A percentile compares a stretch with the other conserved stretches of the same genome.
These are phyloP conservation scores for Glycine tomentella DNA, from an alignment of 306 rosid genomes.

Conservation along the genomic window DNA sequence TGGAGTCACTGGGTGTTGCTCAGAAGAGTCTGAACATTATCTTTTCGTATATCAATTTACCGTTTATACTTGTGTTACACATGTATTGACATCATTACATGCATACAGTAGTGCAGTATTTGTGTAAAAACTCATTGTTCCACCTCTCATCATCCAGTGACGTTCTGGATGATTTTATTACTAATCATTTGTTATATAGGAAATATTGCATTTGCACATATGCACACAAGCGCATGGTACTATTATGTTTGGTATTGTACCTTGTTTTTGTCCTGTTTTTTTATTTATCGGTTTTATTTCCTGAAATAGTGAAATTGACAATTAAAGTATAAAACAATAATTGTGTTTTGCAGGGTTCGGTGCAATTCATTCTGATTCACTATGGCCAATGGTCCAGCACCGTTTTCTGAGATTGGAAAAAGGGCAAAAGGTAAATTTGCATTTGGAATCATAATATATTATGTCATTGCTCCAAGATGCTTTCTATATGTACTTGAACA, in stretches of 20 bases:
- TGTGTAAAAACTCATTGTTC: slow-evolving; percentile 13
- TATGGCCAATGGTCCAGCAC: slow-evolving; percentile 88
- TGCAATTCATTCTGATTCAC: slow-evolving; percentile 49
- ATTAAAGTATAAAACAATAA: slow-evolving; percentile 4
- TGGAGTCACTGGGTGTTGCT: not conserved
- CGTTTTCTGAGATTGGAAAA: slow-evolving; percentile 86
- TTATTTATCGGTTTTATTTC: not conserved
- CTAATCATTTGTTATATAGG: not conserved
- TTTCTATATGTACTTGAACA: slow-evolving; percentile 1
- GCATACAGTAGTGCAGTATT: not conserved
- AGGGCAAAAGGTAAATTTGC: slow-evolving; percentile 75
- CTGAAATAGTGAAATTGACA: not conserved
- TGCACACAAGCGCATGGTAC: not conserved
- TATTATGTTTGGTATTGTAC: not conserved
- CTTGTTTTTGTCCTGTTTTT: not conserved
- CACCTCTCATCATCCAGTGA: not conserved
- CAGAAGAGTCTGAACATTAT: not conserved
- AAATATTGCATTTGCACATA: slow-evolving; percentile 1
- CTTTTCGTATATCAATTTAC: slow-evolving; percentile 22
- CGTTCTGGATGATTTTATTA: not conserved
- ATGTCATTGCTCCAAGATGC: not conserved
- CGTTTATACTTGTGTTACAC: not conserved
- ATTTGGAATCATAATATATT: not conserved
- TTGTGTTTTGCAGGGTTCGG: slow-evolving; percentile 47
- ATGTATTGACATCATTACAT: not conserved